Evolutionary conservation across 2,329 filamentous ascomycete species (phyloP), one percentile per base, ranked within the genome.

Genomic region (Neodidymelliopsis sp.): DNA sequence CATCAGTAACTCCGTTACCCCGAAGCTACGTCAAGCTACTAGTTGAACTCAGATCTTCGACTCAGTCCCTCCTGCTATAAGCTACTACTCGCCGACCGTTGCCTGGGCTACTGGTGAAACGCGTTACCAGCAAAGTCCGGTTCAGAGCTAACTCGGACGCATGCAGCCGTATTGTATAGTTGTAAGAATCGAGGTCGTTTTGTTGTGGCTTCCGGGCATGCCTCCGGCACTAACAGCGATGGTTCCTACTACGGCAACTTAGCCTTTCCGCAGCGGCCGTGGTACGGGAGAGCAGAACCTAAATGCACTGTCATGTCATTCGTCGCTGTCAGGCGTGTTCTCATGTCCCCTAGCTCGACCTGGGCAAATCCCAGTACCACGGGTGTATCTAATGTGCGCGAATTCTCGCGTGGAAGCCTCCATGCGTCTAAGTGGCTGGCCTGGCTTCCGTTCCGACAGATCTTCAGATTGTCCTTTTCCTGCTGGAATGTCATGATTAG

Each of bases 311-410:
- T 13, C 22, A 24, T n/a, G 12, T 36, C 8, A 44, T 44, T 50
- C 34, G 34, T 40, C 15, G 13, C 39, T 44, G 35, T 50, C 40
- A 35, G 29, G n/a, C 39, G 23, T 19, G 23, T 34, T 18, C 13
- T 15, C 12, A 6, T 25, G 7, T 6, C 4, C 11, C 11, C 35
- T 40, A 40, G 47, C 25, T 35, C 10, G 20, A 44, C 13, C 12
- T 35, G 25, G 25, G 18, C 34, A 4, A 44, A 22, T 50, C 47
- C 47, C 47, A 31, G 27, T 44, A 50, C 47, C 47, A 44, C 40
- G 47, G 47, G 44, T 30, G 13, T 24, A 16, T 29, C 25, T 39
- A 13, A 24, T 30, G 31, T 39, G 33, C 40, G 34, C 6, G 19
- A 23, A 24, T 39, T 28, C 34, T 50, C 19, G 27, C 37, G 15